Evolutionary conservation across 805 yeast species (phyloP).

Genomic region (Grigorovia yakushimaensis): DNA sequence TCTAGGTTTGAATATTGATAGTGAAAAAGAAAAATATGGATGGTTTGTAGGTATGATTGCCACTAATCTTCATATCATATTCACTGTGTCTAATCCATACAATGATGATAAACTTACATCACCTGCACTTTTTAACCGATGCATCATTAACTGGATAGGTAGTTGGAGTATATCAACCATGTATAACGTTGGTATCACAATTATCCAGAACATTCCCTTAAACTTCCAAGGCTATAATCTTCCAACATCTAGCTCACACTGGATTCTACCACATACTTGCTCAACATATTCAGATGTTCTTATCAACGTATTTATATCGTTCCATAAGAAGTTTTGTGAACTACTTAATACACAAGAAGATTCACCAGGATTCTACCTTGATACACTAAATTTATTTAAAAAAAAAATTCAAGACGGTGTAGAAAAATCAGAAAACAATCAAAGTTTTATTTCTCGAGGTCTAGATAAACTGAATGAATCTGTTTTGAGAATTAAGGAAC

Average conservation of each 20-base stretch:
- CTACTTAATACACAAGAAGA: conserved; percentile 3
- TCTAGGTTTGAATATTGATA: conserved; percentile 54
- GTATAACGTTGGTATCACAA: conserved; percentile 37
- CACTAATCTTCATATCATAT: conserved; percentile 69
- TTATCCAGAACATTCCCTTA: conserved; percentile 41
- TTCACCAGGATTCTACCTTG: conserved; percentile 50
- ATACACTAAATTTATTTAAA: conserved; percentile 39
- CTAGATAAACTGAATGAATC: conserved; percentile 69
- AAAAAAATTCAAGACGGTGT: conserved; percentile 35
- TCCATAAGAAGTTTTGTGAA: conserved; percentile 32
- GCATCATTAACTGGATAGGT: conserved; percentile 85
- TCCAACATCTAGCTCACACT: conserved; percentile 23
- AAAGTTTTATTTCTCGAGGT: conserved; percentile 65
- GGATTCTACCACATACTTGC: conserved; percentile 4
- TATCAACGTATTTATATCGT: conserved; percentile 35
- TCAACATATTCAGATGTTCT: conserved; percentile 36
- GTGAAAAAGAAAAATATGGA: conserved; percentile 55
- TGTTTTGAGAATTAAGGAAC: conserved; percentile 54
- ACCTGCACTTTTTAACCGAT: conserved; percentile 83
- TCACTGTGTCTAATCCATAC: conserved; percentile 55
- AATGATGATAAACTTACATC: conserved; percentile 44
- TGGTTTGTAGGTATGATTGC: conserved; percentile 71
- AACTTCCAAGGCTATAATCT: conserved; percentile 35
- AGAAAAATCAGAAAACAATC: conserved; percentile 47
- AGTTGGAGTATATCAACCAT: conserved; percentile 55